Conservation (phyloP, 75 land plant genomes). For the Adiantum capillusveneris region DNA sequence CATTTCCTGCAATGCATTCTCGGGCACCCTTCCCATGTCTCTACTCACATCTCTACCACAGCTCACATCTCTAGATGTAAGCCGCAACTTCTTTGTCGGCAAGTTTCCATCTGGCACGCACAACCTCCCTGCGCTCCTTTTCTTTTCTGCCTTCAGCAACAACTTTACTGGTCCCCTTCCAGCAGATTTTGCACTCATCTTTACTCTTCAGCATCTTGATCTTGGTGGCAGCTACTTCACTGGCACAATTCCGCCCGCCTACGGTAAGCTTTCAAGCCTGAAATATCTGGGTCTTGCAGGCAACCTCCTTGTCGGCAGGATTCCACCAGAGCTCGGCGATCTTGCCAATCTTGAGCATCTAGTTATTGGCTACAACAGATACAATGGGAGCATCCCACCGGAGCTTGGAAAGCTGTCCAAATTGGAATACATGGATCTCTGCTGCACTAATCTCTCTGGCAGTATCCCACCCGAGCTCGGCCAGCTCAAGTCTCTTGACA, state of each 20-base stretch:
- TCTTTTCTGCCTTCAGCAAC: constrained; percentile 25
- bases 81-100: constrained; percentile 43
- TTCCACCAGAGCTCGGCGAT: constrained; percentile 22
- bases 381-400: constrained; percentile 54
- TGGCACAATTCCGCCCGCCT: constrained; percentile 29
- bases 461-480: constrained; percentile 56
- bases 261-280: constrained; percentile 7
- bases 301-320: constrained; percentile 9
- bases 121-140: not conserved
- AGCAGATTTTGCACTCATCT: constrained; percentile 14
- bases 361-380: constrained; percentile 49
- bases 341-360: constrained; percentile 29
- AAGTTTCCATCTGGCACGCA: constrained; percentile 19
- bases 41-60: constrained; percentile 25
- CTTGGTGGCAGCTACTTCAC: constrained; percentile 42
- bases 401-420: constrained; percentile 45
- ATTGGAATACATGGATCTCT: constrained; percentile 49
- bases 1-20: constrained; percentile 4
- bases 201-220: constrained; percentile 28
- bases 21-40: constrained; percentile 5
- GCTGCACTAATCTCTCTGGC: constrained; percentile 51
- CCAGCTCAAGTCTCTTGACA: constrained; percentile 30
- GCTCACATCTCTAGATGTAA: constrained; percentile 39
- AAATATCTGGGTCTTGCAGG: constrained; percentile 22
- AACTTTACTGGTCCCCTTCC: constrained; percentile 44